Conservation (phyloP, 768 basidiomycete species). For the Suillus discolor region DNA sequence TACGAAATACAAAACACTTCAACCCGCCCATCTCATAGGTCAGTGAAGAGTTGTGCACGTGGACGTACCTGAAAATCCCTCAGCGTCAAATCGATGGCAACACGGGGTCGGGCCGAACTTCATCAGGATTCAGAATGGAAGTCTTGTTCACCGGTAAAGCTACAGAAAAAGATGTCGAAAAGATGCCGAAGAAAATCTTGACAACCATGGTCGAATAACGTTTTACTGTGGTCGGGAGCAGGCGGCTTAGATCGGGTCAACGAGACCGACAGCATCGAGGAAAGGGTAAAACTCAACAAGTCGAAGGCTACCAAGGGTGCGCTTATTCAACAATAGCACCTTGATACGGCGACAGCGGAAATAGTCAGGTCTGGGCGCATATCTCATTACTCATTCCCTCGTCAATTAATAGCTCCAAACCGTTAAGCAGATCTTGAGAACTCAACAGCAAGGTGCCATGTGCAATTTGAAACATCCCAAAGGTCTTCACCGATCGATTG, state of each 20-base stretch:
- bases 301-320: not conserved
- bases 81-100: not conserved
- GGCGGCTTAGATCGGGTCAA: constrained; percentile 5
- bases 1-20: not conserved
- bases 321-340: not conserved
- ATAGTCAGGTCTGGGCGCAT: not conserved
- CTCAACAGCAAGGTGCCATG: constrained; percentile 24
- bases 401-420: not conserved
- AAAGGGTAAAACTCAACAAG: constrained; percentile 6
- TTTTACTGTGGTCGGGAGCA: not conserved
- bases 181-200: not conserved
- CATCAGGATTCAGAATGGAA: not conserved
- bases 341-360: not conserved
- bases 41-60: not conserved
- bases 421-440: constrained; percentile 15
- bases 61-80: not conserved
- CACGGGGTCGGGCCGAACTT: not conserved
- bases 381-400: constrained; percentile 6
- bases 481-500: constrained; percentile 7
- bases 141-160: not conserved
- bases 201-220: not conserved
- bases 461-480: constrained; percentile 1
- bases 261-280: not conserved
- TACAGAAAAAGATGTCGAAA: not conserved
- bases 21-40: not conserved